phyloP scores from a whole-genome alignment of 1,284 basidiomycete species.

The Sphaerobolus stellatus region DNA sequence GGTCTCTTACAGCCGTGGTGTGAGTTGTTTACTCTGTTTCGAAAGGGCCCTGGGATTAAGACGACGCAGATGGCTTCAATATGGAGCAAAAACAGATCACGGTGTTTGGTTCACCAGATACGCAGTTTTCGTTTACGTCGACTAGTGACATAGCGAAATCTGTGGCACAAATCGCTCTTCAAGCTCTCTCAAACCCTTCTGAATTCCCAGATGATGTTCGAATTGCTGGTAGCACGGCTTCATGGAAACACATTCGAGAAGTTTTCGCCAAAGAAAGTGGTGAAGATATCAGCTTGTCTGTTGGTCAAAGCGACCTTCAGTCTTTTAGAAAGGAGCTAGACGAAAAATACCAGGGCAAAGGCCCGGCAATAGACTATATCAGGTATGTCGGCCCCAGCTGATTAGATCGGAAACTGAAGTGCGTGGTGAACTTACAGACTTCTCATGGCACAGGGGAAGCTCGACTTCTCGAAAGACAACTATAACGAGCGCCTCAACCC shows the following conservation, averaged over 20 bases:
- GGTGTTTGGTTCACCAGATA: slow-evolving; percentile 21
- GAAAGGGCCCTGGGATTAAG: neutral
- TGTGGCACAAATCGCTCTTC: slow-evolving; percentile 27
- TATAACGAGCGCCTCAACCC: slow-evolving; percentile 31
- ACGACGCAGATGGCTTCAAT: slow-evolving; percentile 27
- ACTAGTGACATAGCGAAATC: slow-evolving; percentile 26
- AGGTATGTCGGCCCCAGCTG: neutral
- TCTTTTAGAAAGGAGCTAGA: slow-evolving; percentile 15
- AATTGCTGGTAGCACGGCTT: slow-evolving; percentile 20
- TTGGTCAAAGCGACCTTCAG: slow-evolving; percentile 17
- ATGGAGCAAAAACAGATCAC: slow-evolving; percentile 22
- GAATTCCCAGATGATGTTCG: slow-evolving; percentile 25
- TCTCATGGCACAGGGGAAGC: slow-evolving; percentile 24
- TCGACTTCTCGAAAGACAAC: slow-evolving; percentile 27
- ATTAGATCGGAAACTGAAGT: neutral
- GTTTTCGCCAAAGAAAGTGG: neutral
- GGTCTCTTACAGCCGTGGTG: neutral
- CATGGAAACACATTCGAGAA: neutral
- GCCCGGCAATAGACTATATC: slow-evolving; percentile 6
- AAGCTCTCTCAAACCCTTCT: slow-evolving; percentile 23
- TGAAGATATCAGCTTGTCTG: neutral
- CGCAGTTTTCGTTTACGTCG: slow-evolving; percentile 22
- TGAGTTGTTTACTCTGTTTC: slow-evolving; percentile 1
- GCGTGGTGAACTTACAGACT: slow-evolving; percentile 17
- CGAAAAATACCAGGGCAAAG: slow-evolving; percentile 10